Evolutionary conservation across 1,284 basidiomycete genomes (phyloP).

Genomic region (Ustilago nuda): DNA sequence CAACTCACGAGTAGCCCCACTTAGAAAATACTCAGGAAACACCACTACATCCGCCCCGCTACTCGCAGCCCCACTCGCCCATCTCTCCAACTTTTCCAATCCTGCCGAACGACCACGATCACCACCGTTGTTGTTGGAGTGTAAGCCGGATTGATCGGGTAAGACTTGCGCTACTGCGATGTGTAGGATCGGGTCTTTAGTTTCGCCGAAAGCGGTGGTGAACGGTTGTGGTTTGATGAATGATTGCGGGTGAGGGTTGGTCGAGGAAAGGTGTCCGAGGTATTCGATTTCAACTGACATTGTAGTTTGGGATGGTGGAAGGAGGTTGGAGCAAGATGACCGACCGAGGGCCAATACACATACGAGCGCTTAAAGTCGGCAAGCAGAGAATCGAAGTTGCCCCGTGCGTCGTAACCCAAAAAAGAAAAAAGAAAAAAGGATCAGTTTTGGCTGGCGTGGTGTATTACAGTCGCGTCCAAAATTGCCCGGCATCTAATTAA

Average conservation of each 20-base stretch:
- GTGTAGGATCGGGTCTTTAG: constrained; percentile 32
- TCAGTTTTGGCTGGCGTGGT: too few species aligned
- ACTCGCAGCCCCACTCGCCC: constrained; percentile 30
- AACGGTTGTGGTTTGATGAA: constrained; percentile 14
- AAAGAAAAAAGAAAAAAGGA: too few species aligned
- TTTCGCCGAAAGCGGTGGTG: constrained; percentile 2
- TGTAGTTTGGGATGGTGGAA: neutral
- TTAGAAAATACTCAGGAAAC: constrained; percentile 67
- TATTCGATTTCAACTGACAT: constrained; percentile 9
- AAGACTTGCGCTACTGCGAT: constrained; percentile 46
- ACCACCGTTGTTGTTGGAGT: neutral
- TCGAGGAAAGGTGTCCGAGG: constrained; percentile 22
- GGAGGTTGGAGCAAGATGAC: neutral
- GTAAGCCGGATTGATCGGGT: constrained; percentile 38
- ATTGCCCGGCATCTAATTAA: too few species aligned
- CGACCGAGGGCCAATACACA: neutral
- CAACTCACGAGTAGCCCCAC: constrained; percentile 57
- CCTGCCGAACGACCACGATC: constrained; percentile 11
- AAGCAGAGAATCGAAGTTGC: too few species aligned
- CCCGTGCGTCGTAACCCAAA: too few species aligned
- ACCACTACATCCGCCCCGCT: constrained; percentile 61
- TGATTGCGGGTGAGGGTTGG: constrained; percentile 12
- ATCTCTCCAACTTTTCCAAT: constrained; percentile 43
- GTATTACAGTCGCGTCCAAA: too few species aligned
- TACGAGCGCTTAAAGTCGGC: too few species aligned